Percentiles rank a stretch among this genome's conserved stretches.
Evolutionary conservation across 1,284 basidiomycete genomes (phyloP).

Genomic region (Puccinia polysora): DNA sequence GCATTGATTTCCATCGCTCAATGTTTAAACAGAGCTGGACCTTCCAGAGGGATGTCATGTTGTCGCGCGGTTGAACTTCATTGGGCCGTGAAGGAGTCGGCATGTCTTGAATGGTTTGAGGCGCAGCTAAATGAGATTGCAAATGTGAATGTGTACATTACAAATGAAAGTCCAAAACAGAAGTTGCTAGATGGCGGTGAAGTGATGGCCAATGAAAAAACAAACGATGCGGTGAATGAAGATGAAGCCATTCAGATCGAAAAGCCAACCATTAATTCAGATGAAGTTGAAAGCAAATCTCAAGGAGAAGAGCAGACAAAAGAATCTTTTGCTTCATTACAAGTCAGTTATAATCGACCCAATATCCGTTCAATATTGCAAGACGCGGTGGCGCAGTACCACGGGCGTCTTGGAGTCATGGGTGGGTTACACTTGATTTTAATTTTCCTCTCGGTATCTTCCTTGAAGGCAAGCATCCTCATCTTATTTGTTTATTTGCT

Average conservation of each 20-base stretch:
- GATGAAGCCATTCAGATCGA: no score
- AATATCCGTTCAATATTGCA: not conserved
- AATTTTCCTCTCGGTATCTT: no score
- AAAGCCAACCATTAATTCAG: no score
- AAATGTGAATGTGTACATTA: slow-evolving; percentile 26
- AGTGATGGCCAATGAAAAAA: no score
- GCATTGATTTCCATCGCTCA: slow-evolving; percentile 15
- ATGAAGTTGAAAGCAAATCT: not conserved
- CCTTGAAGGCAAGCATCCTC: no score
- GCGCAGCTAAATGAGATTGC: slow-evolving; percentile 13
- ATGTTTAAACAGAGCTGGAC: not conserved
- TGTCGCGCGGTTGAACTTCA: slow-evolving; percentile 4
- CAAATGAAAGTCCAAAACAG: slow-evolving; percentile 1
- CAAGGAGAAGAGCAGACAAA: no score
- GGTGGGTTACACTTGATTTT: no score
- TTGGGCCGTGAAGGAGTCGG: slow-evolving; percentile 12
- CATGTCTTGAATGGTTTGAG: slow-evolving; percentile 27
- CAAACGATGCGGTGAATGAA: not conserved
- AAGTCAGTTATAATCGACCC: not conserved
- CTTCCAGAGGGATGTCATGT: slow-evolving; percentile 16
- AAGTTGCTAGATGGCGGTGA: no score
- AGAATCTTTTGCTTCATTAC: not conserved
- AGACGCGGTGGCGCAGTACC: not conserved
- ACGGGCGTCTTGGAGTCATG: slow-evolving; percentile 31
- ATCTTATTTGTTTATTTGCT: no score